Percentiles rank a stretch among this genome's conserved stretches.
Evolutionary conservation across 208 protist genomes (phyloP).

Genomic region (Crithidia fasciculata): DNA sequence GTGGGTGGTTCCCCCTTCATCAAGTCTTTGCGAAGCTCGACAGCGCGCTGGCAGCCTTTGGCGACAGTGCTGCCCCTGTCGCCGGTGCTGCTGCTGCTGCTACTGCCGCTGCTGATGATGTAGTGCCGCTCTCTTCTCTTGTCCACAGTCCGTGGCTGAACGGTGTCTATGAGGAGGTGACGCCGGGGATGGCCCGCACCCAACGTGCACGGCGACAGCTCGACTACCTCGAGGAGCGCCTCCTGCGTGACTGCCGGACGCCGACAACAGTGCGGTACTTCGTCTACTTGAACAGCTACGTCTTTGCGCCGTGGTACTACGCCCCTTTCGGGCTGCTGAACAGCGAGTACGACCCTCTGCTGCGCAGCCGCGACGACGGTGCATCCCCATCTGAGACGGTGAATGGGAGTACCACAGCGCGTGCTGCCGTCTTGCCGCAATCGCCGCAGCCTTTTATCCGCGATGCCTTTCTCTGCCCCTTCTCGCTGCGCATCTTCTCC

Average conservation of each 20-base stretch:
- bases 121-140: constrained; percentile 14
- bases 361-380: constrained; percentile 19
- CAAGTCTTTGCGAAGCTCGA: constrained; percentile 60
- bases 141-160: constrained; percentile 46
- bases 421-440: neutral
- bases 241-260: constrained; percentile 79
- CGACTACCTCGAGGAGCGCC: constrained; percentile 86
- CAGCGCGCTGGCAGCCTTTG: constrained; percentile 1
- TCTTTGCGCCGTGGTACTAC: constrained; percentile 91
- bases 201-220: constrained; percentile 58
- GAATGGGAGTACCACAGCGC: neutral
- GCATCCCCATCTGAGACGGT: neutral
- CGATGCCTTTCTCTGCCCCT: constrained; percentile 87
- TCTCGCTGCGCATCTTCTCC: constrained; percentile 80
- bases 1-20: constrained; percentile 71
- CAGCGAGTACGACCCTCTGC: constrained; percentile 67
- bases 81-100: too few relatives aligned
- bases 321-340: constrained; percentile 82
- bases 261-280: constrained; percentile 85
- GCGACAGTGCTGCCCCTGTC: neutral
- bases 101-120: constrained; percentile 10
- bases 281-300: constrained; percentile 65
- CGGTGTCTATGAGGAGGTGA: constrained; percentile 69
- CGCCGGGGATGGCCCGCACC: constrained; percentile 78
- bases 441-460: constrained; percentile 65